Conservation (phyloP, 2,329 filamentous ascomycete genomes). For the Botrytis aclada region DNA sequence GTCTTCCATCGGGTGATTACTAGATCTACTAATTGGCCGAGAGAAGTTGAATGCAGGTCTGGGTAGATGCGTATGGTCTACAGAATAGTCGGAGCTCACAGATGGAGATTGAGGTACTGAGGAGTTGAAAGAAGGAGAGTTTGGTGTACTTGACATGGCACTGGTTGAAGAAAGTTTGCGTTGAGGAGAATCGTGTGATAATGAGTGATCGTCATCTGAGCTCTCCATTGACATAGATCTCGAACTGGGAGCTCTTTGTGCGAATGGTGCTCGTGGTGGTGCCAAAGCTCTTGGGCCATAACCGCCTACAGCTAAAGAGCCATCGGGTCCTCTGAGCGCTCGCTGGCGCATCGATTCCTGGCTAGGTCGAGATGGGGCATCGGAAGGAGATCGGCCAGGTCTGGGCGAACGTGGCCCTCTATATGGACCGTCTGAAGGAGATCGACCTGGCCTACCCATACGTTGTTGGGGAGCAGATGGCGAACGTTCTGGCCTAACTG, state of each 20-base stretch:
- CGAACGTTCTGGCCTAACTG: conserved; percentile 13
- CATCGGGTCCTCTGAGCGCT: conserved; percentile 29
- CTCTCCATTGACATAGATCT: conserved; percentile 62
- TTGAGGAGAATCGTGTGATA: conserved; percentile 54
- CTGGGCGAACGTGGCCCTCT: conserved; percentile 23
- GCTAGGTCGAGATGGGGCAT: conserved; percentile 30
- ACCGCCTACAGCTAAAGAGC: conserved; percentile 27
- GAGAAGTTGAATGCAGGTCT: conserved; percentile 91
- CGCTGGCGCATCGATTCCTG: conserved; percentile 34
- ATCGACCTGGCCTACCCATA: conserved; percentile 10
- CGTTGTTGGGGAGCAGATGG: conserved; percentile 13
- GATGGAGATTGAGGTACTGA: conserved; percentile 75
- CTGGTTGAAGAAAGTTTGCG: conserved; percentile 77
- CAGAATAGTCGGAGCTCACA: conserved; percentile 75
- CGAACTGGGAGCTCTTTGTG: conserved; percentile 53
- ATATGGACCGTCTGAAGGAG: conserved; percentile 39
- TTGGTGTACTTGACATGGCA: conserved; percentile 58
- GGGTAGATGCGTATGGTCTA: conserved; percentile 54
- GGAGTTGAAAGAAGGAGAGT: conserved; percentile 56
- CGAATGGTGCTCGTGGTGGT: conserved; percentile 45
- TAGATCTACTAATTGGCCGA: conserved; percentile 75
- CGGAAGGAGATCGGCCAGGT: conserved; percentile 24
- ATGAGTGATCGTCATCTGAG: conserved; percentile 66
- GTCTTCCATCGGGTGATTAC: conserved; percentile 44
- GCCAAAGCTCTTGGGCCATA: conserved; percentile 44